Evolutionary conservation across 2,329 filamentous ascomycete species (phyloP), one percentile per base, ranked within the genome.

Genomic region (Xylaria sp.): DNA sequence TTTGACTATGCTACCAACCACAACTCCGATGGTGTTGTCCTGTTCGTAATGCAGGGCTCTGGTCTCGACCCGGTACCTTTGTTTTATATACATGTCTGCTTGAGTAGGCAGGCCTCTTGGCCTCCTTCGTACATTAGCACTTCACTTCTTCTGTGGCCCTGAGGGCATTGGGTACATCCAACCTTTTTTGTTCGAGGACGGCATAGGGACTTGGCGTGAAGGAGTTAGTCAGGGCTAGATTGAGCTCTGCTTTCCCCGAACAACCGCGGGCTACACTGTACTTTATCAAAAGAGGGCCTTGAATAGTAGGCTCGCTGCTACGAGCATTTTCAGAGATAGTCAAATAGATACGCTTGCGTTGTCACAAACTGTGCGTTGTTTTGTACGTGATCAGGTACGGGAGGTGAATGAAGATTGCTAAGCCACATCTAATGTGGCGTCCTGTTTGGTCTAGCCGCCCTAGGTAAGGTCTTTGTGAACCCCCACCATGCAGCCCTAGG

Each of bases 91-190:
- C 28, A 28, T 28, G 28, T 58, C 67, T 54, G 44, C 60, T 63
- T 68, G 65, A 48, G 51, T 12, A 25, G 59, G 55, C n/a, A 54
- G 37, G 37, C 37, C n/a, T 41, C 39, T 39, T 56, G 44, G 41
- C 12, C 46, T n/a, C 60, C 62, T 65, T 39, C 46, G 59, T 65
- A 66, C 13, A 69, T 65, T 61, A 64, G 13, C n/a, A 12, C 57
- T 76, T 77, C 73, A 64, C 68, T 77, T 78, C 75, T 77, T 73
- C 66, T 72, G 54, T 74, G 73, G 75, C 76, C 76, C 68, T 55
- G 69, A 65, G 55, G 76, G 77, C 76, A 76, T 78, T 78, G 73
- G 66, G 63, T 73, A 66, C 72, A 66, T 69, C 57, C 66, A 69
- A 60, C 37, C 37, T 67, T 70, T 65, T 67, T 65, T 63, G 61